phyloP scores from a whole-genome alignment of 805 yeast species.

The Millerozyma acaciae region DNA sequence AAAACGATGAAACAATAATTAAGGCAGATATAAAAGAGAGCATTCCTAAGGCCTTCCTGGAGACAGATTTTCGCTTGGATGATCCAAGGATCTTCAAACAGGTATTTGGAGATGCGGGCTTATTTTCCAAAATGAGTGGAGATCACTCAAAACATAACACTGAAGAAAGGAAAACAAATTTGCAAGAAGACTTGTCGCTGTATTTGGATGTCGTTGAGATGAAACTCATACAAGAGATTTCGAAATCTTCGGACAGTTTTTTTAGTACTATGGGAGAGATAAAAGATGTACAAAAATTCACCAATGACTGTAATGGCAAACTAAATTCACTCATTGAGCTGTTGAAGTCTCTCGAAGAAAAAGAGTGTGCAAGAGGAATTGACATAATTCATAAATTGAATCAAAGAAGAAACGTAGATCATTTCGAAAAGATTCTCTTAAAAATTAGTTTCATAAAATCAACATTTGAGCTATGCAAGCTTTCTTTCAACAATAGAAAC shows the following conservation, averaged over 20 bases:
- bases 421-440: constrained; percentile 56
- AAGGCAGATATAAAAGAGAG: background rate
- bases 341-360: constrained; percentile 43
- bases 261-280: constrained; percentile 81
- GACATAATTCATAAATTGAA: constrained; percentile 46
- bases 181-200: constrained; percentile 77
- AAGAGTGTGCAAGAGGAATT: constrained; percentile 50
- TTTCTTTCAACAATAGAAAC: constrained; percentile 40
- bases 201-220: constrained; percentile 84
- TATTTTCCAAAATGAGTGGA: constrained; percentile 28
- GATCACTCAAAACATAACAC: constrained; percentile 18
- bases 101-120: constrained; percentile 60
- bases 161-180: constrained; percentile 47
- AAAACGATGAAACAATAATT: background rate
- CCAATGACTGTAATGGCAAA: constrained; percentile 47
- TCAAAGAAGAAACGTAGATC: constrained; percentile 56
- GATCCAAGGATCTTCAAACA: constrained; percentile 80
- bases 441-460: constrained; percentile 44
- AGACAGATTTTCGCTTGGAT: constrained; percentile 70
- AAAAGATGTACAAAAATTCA: constrained; percentile 54
- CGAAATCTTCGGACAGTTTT: constrained; percentile 79
- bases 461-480: constrained; percentile 31
- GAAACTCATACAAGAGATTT: constrained; percentile 74
- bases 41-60: constrained; percentile 70
- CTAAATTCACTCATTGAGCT: constrained; percentile 45